A percentile compares a stretch with the other conserved stretches of the same genome.
Evolutionary conservation across 2,329 filamentous ascomycete species (phyloP).

Genomic region (Chaetothyriales sp.): DNA sequence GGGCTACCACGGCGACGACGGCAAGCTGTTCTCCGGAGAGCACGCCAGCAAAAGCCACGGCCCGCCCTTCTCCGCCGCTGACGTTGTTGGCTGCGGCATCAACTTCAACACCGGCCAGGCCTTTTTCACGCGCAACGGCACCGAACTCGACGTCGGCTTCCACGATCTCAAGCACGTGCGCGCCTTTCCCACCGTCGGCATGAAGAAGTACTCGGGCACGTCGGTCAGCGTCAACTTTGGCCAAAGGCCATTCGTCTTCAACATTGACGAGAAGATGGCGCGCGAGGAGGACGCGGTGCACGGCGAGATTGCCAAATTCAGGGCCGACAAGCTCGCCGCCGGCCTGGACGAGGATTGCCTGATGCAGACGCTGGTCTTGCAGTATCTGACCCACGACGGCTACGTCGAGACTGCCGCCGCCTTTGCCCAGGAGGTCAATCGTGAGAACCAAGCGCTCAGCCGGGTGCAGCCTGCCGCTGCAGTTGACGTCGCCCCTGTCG

Average conservation of each 20-base stretch:
- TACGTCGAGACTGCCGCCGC: constrained; percentile 86
- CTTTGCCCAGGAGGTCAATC: constrained; percentile 68
- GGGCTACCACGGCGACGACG: constrained; percentile 55
- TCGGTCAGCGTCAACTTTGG: constrained; percentile 50
- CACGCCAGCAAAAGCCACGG: constrained; percentile 45
- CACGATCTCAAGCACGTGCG: constrained; percentile 30
- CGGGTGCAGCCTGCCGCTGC: constrained; percentile 41
- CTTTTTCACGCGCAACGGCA: constrained; percentile 54
- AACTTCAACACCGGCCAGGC: constrained; percentile 48
- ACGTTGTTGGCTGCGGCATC: constrained; percentile 51
- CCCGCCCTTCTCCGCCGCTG: constrained; percentile 44
- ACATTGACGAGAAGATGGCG: constrained; percentile 70
- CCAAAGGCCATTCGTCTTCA: constrained; percentile 66
- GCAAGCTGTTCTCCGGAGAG: constrained; percentile 47
- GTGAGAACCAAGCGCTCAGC: constrained; percentile 58
- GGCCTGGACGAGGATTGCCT: constrained; percentile 53
- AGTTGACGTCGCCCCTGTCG: constrained; percentile 46
- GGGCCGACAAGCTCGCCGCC: constrained; percentile 48
- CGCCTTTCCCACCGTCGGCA: constrained; percentile 46
- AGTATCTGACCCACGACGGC: constrained; percentile 88
- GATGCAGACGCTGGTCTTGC: constrained; percentile 68
- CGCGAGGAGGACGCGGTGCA: constrained; percentile 48
- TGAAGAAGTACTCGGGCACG: constrained; percentile 48
- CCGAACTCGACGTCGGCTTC: constrained; percentile 42
- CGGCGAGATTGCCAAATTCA: constrained; percentile 46